Base-by-base conservation (phyloP, 345 rosid genomes). In the Ceriops decandra region DNA sequence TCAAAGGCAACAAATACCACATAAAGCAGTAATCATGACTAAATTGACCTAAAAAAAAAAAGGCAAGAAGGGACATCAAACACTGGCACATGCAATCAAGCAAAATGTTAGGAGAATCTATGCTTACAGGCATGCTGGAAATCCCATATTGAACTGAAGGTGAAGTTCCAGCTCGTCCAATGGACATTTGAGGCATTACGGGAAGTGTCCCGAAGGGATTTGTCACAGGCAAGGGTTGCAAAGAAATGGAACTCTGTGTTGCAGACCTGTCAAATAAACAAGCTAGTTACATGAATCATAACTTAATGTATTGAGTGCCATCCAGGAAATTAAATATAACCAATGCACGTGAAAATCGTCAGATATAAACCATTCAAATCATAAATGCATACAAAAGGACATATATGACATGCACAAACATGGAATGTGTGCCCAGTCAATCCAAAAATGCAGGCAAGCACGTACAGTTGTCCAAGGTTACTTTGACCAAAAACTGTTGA, bases 141-240 rank as follows among this genome's bases (percentile, higher is more conserved):
- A 92, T 90, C 71, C 98, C 98, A 66, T 90, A 92, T 81, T 88
- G 98, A 70, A 91, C 83, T 26, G 93, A 82, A 51, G 96, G 84
- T 52, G 87, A 77, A 42, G 83, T 84, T 74, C 96, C 97, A 65
- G 83, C 85, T 75, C 86, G 92, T 59, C 85, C 89, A 74, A 92
- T 80, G 65, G 97, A 92, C 62, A 95, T 79, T 69, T 88, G 97
- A 70, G 98, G 99, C 84, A 82, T 79, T 68, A 86, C 91, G 62
- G 99, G 99, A 52, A 95, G 95, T 1, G 88, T 86, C 53, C 99
- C 99, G 71, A 85, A 95, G 21, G 99, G 98, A 80, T 87, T 92
- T 67, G 88, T 74, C 35, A 82, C 77, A 65, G 85, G 73, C 60
- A 72, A 74, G 20, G 86, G 85, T 68, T 88, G 98, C 65, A 86